A percentile compares a stretch with the other conserved stretches of the same genome.
Evolutionary conservation across 2,329 filamentous ascomycete genomes (phyloP).

Genomic region (Talaromyces atroroseus): DNA sequence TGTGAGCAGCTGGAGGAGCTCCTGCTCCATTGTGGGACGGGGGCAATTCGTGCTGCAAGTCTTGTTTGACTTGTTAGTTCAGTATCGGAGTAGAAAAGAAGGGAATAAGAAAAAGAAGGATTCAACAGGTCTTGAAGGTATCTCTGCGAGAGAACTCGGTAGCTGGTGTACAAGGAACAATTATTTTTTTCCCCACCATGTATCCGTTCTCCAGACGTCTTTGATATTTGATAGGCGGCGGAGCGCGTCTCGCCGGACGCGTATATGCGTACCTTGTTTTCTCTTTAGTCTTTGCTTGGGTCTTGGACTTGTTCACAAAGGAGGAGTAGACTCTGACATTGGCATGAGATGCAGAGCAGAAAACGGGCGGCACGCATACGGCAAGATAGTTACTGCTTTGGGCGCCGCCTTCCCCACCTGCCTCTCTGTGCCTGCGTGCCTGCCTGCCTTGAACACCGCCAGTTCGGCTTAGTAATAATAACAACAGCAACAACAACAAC

Average conservation of each 20-base stretch:
- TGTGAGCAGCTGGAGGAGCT: conserved; percentile 80
- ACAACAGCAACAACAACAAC: too few relatives aligned
- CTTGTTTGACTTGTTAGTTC: not conserved
- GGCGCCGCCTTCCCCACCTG: not conserved
- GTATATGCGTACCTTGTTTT: conserved; percentile 10
- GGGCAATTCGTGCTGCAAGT: not conserved
- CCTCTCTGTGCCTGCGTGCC: not conserved
- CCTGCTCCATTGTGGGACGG: conserved; percentile 69
- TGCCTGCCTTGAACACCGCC: not conserved
- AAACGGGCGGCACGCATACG: too few relatives aligned
- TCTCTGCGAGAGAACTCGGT: not conserved
- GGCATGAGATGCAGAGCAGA: too few relatives aligned
- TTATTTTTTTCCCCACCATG: not conserved
- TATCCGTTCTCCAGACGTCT: not conserved
- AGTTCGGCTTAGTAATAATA: not conserved
- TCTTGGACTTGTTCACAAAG: too few relatives aligned
- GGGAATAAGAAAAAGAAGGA: not conserved
- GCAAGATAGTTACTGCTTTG: not conserved
- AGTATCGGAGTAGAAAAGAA: not conserved
- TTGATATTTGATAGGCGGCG: not conserved
- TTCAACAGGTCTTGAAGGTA: not conserved
- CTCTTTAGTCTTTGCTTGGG: not conserved
- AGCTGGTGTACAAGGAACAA: not conserved
- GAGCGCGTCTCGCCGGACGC: conserved; percentile 5
- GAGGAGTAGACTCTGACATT: too few relatives aligned